Conservation (phyloP, 768 basidiomycete genomes). For the Mycena kentingensis region DNA sequence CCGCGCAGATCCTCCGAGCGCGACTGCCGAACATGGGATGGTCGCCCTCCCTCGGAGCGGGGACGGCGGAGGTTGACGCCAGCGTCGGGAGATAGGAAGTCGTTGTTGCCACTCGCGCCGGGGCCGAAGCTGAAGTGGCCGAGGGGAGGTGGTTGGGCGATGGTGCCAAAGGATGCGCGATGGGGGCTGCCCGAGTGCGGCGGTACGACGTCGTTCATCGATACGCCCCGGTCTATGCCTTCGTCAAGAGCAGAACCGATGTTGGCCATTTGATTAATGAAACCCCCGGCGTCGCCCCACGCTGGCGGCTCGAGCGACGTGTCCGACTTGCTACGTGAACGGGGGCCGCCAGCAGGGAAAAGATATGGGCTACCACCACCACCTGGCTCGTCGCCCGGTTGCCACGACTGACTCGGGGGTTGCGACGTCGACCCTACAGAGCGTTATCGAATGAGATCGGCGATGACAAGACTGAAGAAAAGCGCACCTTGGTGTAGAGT, state of each 20-base stretch:
- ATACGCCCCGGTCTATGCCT: no score
- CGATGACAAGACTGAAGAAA: conserved; percentile 17
- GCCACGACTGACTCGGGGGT: conserved; percentile 4
- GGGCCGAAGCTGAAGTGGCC: conserved; percentile 38
- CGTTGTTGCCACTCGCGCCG: conserved; percentile 17
- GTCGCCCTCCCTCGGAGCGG: conserved; percentile 29
- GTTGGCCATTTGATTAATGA: conserved; percentile 31
- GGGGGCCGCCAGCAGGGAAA: conserved; percentile 34
- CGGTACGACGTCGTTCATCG: conserved; percentile 32
- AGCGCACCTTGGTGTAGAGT: conserved; percentile 59
- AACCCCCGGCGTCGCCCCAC: conserved; percentile 47
- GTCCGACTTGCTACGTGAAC: conserved; percentile 63
- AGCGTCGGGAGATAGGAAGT: conserved; percentile 32
- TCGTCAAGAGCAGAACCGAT: conserved; percentile 42
- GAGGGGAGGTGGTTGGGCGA: conserved; percentile 25
- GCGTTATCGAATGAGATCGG: background rate
- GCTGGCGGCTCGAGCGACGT: conserved; percentile 55
- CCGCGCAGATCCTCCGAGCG: conserved; percentile 38
- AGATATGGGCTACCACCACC: conserved; percentile 26
- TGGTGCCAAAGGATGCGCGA: conserved; percentile 30
- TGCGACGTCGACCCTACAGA: conserved; percentile 9
- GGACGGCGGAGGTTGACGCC: conserved; percentile 27
- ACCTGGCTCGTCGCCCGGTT: conserved; percentile 12
- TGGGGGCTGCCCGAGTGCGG: conserved; percentile 30
- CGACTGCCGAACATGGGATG: conserved; percentile 30